These are phyloP conservation scores for Chlorella vulgaris DNA, from an alignment of 139 green algal species.

Conservation along the genomic window DNA sequence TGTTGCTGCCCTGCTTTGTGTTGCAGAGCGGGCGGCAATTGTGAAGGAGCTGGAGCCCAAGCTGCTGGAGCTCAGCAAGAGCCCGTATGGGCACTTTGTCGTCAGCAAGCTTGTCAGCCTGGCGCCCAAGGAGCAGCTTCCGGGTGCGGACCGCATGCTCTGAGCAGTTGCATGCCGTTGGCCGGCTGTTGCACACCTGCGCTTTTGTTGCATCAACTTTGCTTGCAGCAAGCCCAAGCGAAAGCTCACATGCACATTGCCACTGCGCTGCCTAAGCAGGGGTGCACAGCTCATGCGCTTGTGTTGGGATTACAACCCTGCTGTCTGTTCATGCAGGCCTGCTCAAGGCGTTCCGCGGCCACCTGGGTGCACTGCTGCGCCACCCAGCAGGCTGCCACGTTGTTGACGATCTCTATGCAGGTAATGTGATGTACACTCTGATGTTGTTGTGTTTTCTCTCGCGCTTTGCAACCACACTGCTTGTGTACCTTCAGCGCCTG, in stretches of 20 bases:
- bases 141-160: constrained; percentile 40
- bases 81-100: constrained; percentile 82
- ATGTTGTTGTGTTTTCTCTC: no score
- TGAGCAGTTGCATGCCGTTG: no score
- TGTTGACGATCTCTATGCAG: constrained; percentile 63
- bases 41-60: constrained; percentile 68
- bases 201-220: background rate
- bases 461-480: background rate
- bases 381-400: constrained; percentile 83
- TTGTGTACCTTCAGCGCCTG: background rate
- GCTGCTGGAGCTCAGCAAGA: constrained; percentile 77
- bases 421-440: background rate
- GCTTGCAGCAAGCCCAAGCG: no score
- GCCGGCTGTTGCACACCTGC: no score
- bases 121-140: constrained; percentile 67
- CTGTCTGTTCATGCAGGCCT: constrained; percentile 68
- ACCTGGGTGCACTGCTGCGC: constrained; percentile 77
- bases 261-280: no score
- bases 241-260: no score
- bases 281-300: no score
- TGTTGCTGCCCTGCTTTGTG: background rate
- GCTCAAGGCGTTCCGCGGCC: constrained; percentile 69
- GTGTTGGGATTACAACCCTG: no score
- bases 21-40: constrained; percentile 56
- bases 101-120: constrained; percentile 78